These are phyloP conservation scores for Fusarium brevicatenulatum DNA, from an alignment of 2,329 filamentous ascomycete genomes.

Conservation along the genomic window DNA sequence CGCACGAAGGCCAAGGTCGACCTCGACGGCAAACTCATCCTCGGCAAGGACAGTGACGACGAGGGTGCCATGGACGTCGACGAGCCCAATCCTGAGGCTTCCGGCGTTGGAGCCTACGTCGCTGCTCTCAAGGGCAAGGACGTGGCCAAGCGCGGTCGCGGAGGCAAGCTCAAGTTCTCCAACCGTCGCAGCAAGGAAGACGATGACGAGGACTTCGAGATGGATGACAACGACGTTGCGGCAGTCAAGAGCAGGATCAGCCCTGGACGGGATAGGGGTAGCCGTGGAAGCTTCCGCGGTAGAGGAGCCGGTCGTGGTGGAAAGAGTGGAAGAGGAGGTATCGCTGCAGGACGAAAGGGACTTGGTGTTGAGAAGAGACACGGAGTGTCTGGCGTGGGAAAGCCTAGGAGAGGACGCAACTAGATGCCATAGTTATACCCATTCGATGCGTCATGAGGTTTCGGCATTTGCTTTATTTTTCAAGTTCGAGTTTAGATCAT, in stretches of 20 bases:
- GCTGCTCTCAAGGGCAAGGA: slow-evolving; percentile 75
- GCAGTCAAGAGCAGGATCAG: slow-evolving; percentile 62
- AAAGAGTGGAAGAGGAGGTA: slow-evolving; percentile 59
- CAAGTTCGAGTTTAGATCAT: slow-evolving; percentile 34
- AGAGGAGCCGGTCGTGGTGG: slow-evolving; percentile 48
- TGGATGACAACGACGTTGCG: slow-evolving; percentile 63
- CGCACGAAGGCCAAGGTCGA: slow-evolving; percentile 74
- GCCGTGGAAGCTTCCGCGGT: slow-evolving; percentile 47
- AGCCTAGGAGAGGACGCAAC: slow-evolving; percentile 51
- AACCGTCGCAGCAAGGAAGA: slow-evolving; percentile 65
- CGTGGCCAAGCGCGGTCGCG: slow-evolving; percentile 70
- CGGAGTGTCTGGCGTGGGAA: slow-evolving; percentile 56
- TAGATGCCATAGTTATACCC: slow-evolving; percentile 46
- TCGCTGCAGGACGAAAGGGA: slow-evolving; percentile 58
- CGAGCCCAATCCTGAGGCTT: slow-evolving; percentile 64
- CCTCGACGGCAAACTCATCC: slow-evolving; percentile 82
- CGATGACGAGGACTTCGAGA: slow-evolving; percentile 62
- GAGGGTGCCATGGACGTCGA: slow-evolving; percentile 73
- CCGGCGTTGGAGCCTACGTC: slow-evolving; percentile 75
- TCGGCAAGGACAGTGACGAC: slow-evolving; percentile 67
- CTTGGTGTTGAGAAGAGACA: slow-evolving; percentile 62
- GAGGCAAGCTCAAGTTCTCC: slow-evolving; percentile 77
- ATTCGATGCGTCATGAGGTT: slow-evolving; percentile 41
- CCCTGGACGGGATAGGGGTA: slow-evolving; percentile 52
- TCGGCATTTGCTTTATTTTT: slow-evolving; percentile 37